Evolutionary conservation across 805 yeast genomes (phyloP), one percentile per base, ranked within the genome.

Genomic region (Debaryomyces hansenii): DNA sequence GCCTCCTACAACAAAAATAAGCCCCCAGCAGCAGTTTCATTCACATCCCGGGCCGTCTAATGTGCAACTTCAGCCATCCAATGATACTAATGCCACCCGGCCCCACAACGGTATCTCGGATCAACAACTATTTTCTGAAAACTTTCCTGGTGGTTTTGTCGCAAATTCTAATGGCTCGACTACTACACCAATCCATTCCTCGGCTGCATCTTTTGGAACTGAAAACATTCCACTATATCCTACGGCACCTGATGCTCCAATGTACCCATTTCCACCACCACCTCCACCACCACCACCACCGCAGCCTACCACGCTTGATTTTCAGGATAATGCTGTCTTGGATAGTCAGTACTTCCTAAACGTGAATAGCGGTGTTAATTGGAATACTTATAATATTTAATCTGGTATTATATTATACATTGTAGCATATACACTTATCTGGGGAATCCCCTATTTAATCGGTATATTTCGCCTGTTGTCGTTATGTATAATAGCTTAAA

Each of bases 271-370:
- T 31, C n/a, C 20, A 5, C n/a, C 20, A 11, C 24, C 31, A 20
- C 7, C 38, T 12, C 29, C 15, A n/a, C n/a, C 20, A 5, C n/a
- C 20, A 11, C 24, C 31, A 20, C 7, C 38, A 18, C 29, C 15
- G 3, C 34, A 43, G 24, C 9, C 41, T 20, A 5, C 28, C 10
- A n/a, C 14, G 6, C 16, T 31, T 6, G 34, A 31, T 11, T 31
- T 31, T 6, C 34, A 31, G 34, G 34, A 31, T 11, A 31, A 14
- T 14, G 34, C 16, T 9, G 16, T 31, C 14, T 14, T 42, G 20
- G 44, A 45, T 38, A 42, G 34, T 21, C 51, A 47, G 38, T 49
- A 41, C 38, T 49, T 51, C 32, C 27, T 49, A 12, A 44, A 40
- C 31, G 45, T 47, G 9, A 18, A 20, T 11, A 44, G 51, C 9